Percentiles rank a stretch among this genome's conserved stretches.
These are phyloP conservation scores for Floccularia luteovirens DNA, from an alignment of 768 basidiomycete genomes.

Conservation along the genomic window DNA sequence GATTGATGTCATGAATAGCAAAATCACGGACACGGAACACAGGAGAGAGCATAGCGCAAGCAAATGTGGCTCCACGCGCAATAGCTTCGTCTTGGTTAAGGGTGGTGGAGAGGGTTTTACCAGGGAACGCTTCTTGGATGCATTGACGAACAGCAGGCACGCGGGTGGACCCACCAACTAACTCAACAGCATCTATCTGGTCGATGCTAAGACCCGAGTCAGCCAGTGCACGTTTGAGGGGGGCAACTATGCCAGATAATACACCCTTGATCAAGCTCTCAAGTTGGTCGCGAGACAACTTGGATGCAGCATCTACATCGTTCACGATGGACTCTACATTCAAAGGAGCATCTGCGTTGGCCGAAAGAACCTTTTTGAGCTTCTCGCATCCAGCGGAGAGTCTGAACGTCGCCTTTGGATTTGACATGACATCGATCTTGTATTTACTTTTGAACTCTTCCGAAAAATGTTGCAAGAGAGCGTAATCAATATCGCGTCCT, in stretches of 20 bases:
- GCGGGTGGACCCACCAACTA: constrained; percentile 91
- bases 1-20: constrained; percentile 75
- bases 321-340: constrained; percentile 96
- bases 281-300: constrained; percentile 74
- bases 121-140: constrained; percentile 78
- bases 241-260: constrained; percentile 68
- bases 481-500: constrained; percentile 93
- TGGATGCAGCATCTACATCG: constrained; percentile 88
- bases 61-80: constrained; percentile 93
- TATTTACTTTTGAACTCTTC: constrained; percentile 93
- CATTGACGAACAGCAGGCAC: constrained; percentile 85
- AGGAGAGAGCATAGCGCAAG: constrained; percentile 95
- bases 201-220: constrained; percentile 79
- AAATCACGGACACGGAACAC: constrained; percentile 98
- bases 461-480: constrained; percentile 83
- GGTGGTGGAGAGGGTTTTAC: constrained; percentile 82
- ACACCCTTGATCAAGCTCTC: constrained; percentile 72
- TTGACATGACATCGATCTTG: constrained; percentile 91
- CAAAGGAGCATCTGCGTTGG: constrained; percentile 82
- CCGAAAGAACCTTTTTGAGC: constrained; percentile 94
- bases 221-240: constrained; percentile 70
- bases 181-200: constrained; percentile 85
- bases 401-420: constrained; percentile 91
- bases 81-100: constrained; percentile 98
- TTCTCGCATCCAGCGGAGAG: constrained; percentile 84